Evolutionary conservation across 345 rosid genomes (phyloP), one percentile per base, ranked within the genome.

Genomic region (Salix arbutifolia): DNA sequence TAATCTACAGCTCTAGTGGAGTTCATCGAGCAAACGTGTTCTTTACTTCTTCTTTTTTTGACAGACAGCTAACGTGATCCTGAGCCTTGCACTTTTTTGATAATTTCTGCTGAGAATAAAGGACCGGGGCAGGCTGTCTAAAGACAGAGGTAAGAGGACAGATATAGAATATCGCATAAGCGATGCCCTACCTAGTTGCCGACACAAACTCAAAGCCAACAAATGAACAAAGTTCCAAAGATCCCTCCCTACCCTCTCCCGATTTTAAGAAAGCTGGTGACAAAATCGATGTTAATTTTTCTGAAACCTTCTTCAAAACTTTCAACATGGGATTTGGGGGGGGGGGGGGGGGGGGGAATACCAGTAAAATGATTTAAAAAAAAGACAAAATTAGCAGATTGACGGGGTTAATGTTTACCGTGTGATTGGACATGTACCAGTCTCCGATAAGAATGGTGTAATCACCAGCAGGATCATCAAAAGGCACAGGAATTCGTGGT

Each of bases 401-500:
- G 26, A 16, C 5, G 26, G 2, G 40, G 40, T 23, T 23, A 16
- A 18, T 28, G 6, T 3, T 78, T 82, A 93, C 99, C 86, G 80
- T 83, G 88, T 92, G 97, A 72, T 89, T 88, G 33, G 78, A 69
- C 44, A 78, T 81, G 86, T 88, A 90, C 98, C 98, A 93, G 53
- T 96, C 98, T 52, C 99, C 94, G 4, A 93, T 87, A 50, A 93
- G 94, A 70, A 96, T 61, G 61, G 95, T 87, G 86, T 84, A 87
- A 82, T 96, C 99, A 3, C 88, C 94, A 3, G 87, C 88, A 2
- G 99, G 99, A 69, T 88, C 87, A 0, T 89, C 82, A 79, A 93
- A 96, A 14, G 99, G 99, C 67, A 96, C 97, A 4, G 99, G 99
- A 65, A 96, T 92, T 26, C 35, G 64, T 2, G 98, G 96, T 35